These are phyloP conservation scores for Fusarium irregulare DNA, from an alignment of 2,329 filamentous ascomycete genomes.

Conservation along the genomic window DNA sequence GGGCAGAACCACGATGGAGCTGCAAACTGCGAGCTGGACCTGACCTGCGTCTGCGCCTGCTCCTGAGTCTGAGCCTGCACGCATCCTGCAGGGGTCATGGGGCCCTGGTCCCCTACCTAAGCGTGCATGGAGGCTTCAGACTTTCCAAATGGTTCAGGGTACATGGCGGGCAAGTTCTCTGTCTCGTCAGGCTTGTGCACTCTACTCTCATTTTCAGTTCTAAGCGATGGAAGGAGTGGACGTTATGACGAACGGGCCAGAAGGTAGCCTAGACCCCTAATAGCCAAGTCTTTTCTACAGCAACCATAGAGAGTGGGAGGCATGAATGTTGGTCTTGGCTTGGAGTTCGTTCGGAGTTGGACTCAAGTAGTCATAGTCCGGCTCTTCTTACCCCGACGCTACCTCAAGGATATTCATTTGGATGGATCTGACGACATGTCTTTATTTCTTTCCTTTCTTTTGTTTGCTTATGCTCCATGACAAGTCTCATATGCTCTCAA, in stretches of 20 bases:
- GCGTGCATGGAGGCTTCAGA: background rate
- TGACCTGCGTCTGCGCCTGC: background rate
- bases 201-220: background rate
- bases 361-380: background rate
- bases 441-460: constrained; percentile 25
- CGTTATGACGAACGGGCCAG: constrained; percentile 4
- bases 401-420: constrained; percentile 13
- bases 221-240: constrained; percentile 1
- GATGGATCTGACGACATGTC: constrained; percentile 6
- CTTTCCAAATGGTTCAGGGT: constrained; percentile 10
- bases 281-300: background rate
- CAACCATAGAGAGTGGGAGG: background rate
- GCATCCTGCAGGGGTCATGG: constrained; percentile 30
- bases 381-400: constrained; percentile 15
- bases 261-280: background rate
- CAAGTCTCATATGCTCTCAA: constrained; percentile 2
- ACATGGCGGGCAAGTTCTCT: constrained; percentile 16
- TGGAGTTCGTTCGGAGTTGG: background rate
- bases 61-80: constrained; percentile 4
- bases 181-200: background rate
- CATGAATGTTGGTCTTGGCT: background rate
- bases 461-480: constrained; percentile 2
- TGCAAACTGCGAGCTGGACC: constrained; percentile 6
- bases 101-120: background rate
- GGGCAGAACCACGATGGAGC: constrained; percentile 26